phyloP scores from a whole-genome alignment of 257 asterid genomes.

The Solanum sitiens region DNA sequence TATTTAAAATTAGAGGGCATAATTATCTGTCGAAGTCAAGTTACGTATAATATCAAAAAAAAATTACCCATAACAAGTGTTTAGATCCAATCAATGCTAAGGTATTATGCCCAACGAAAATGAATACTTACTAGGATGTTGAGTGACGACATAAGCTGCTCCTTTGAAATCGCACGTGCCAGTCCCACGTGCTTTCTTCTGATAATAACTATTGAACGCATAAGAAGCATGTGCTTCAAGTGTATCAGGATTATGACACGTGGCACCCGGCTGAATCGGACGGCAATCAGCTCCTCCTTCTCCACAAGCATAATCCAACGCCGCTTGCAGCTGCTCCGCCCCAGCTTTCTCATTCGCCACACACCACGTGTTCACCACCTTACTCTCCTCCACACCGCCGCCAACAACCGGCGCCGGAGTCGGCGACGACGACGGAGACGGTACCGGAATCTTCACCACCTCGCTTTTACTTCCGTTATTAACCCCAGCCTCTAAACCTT shows the following conservation, averaged over 20 bases:
- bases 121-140: constrained; percentile 55
- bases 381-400: constrained; percentile 7
- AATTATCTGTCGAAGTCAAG: too few species aligned
- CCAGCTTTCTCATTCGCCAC: constrained; percentile 52
- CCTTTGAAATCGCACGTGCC: constrained; percentile 79
- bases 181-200: constrained; percentile 45
- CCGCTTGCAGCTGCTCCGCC: constrained; percentile 35
- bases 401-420: constrained; percentile 1
- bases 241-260: constrained; percentile 61
- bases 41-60: too few species aligned
- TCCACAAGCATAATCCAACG: constrained; percentile 72
- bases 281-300: constrained; percentile 83
- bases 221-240: constrained; percentile 74
- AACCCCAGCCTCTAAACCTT: constrained; percentile 3
- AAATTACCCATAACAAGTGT: too few species aligned
- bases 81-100: too few species aligned
- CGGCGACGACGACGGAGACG: background rate
- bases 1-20: too few species aligned
- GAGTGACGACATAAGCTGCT: constrained; percentile 62
- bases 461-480: constrained; percentile 18
- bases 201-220: constrained; percentile 86
- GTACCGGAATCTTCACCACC: constrained; percentile 7
- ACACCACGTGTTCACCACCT: constrained; percentile 62
- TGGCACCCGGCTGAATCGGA: constrained; percentile 54
- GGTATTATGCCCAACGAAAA: too few species aligned